These are phyloP conservation scores for Pichia sp. DNA, from an alignment of 1,139 yeast species.

Conservation along the genomic window DNA sequence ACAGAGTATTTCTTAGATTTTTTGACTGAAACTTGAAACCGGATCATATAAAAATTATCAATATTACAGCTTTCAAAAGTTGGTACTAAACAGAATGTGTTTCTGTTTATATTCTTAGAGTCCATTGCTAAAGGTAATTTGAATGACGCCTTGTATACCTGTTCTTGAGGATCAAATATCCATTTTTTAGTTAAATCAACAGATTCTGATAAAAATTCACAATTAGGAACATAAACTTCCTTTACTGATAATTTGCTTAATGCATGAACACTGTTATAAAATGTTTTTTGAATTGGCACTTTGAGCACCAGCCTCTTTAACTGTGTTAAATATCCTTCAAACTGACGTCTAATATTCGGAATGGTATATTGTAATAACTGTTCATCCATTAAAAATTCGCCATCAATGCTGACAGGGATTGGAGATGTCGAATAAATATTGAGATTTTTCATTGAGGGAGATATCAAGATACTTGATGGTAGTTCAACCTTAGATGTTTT, in stretches of 20 bases:
- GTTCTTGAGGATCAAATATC: slow-evolving; percentile 1
- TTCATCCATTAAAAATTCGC: slow-evolving; percentile 15
- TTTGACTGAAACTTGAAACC: slow-evolving; percentile 4
- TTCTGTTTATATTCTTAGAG: slow-evolving; percentile 3
- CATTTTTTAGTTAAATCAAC: slow-evolving; percentile 8
- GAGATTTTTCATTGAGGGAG: slow-evolving; percentile 9
- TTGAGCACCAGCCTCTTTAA: slow-evolving; percentile 4
- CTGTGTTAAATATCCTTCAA: slow-evolving; percentile 2
- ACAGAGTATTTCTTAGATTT: slow-evolving; percentile 5
- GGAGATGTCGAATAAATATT: slow-evolving; percentile 15
- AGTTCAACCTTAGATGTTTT: slow-evolving; percentile 4
- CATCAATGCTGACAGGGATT: slow-evolving; percentile 20
- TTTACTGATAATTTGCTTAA: slow-evolving; percentile 9
- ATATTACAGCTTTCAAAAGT: slow-evolving; percentile 11
- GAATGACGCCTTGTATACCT: slow-evolving; percentile 1
- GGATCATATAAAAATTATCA: slow-evolving; percentile 9
- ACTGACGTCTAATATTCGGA: slow-evolving; percentile 10
- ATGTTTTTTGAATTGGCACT: slow-evolving; percentile 9
- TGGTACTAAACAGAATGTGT: slow-evolving; percentile 8
- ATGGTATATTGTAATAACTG: slow-evolving; percentile 8
- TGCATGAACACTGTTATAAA: slow-evolving; percentile 6
- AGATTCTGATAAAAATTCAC: slow-evolving; percentile 5
- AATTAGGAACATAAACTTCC: slow-evolving; percentile 8
- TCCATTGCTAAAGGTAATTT: slow-evolving; percentile 7
- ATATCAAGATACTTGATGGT: slow-evolving; percentile 13